Percentiles rank a stretch among this genome's conserved stretches.
phyloP scores from a whole-genome alignment of 2,329 filamentous ascomycete genomes.

The Colletotrichum zoysiae region DNA sequence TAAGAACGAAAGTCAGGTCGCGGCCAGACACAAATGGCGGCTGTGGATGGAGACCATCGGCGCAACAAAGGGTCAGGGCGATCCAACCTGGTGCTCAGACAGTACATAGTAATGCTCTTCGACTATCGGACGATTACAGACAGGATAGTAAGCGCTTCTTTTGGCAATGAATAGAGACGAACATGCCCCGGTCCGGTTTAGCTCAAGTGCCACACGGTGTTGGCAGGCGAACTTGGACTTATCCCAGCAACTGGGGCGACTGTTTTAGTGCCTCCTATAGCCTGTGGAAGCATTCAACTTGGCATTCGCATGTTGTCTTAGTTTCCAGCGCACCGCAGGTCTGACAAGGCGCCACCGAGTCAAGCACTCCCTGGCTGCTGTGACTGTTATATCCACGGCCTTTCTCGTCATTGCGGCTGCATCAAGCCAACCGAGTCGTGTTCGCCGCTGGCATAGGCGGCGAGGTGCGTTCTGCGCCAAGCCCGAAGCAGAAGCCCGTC shows the following conservation, averaged over 20 bases:
- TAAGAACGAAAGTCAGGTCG: not conserved
- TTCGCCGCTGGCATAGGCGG: not conserved
- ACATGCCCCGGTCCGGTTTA: not conserved
- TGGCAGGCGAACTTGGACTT: fast-evolving
- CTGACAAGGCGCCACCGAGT: not conserved
- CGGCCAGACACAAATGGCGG: not conserved
- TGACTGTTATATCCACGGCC: not conserved
- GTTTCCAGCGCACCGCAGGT: not conserved
- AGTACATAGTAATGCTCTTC: not conserved
- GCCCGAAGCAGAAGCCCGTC: not conserved
- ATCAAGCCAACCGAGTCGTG: not conserved
- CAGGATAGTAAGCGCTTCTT: not conserved
- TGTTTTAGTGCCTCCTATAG: conserved; percentile 18
- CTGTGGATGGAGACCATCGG: not conserved
- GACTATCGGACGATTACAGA: not conserved
- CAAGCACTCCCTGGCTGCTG: not conserved
- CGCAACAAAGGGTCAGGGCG: not conserved
- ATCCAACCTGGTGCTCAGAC: not conserved
- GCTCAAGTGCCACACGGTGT: not conserved
- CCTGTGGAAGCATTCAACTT: too few relatives aligned
- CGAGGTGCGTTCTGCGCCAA: not conserved
- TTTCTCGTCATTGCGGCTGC: not conserved
- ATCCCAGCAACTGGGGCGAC: not conserved
- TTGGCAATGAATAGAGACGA: not conserved
- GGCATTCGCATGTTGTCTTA: not conserved